Base-by-base conservation (phyloP, 73 alveolate species). In the Uronychia setigera region DNA sequence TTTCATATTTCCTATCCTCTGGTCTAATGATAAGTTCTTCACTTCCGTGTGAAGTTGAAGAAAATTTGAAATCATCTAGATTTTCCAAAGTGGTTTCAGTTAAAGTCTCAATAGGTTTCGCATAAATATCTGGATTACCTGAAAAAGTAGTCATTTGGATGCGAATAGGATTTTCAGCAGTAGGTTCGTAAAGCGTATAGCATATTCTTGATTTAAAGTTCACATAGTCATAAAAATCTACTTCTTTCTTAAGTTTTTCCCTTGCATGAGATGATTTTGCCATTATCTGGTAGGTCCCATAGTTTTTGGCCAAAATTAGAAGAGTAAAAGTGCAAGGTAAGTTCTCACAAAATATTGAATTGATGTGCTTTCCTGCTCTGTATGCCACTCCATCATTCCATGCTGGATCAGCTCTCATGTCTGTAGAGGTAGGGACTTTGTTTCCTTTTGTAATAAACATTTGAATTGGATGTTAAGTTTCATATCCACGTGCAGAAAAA, bases 271-370 rank as follows among this genome's bases (percentile, higher is more conserved):
- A 80, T 9, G 74, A n/a, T 33, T 87, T 87, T 0, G 89, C 81
- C 5, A 0, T 33, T 1, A 87, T 28, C 32, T 30, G 32, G 58
- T 80, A 60, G 32, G 19, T 28, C 28, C 77, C 79, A 13, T 32
- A 75, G 1, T 77, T 9, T 1, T 90, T 87, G 0, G 95, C 87
- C 26, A 85, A 28, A 13, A 90, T 32, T 0, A 90, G 84, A 34
- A 86, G 77, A n/a, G 95, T 90, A 76, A 77, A 83, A 82, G 84
- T 90, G 84, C 95, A 90, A 19, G 67, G 67, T 5, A 46, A 46
- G 67, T 46, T 46, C 19, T 5, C n/a, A 19, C 67, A 46, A n/a
- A n/a, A n/a, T 5, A 46, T 46, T 46, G 67, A 46, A 5, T 19
- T 19, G 19, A 19, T 46, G 5, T 46, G n/a, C 67, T 19, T 46